Conservation (phyloP, 2,329 filamentous ascomycete species). For the Sclerotiophoma versabilis region DNA sequence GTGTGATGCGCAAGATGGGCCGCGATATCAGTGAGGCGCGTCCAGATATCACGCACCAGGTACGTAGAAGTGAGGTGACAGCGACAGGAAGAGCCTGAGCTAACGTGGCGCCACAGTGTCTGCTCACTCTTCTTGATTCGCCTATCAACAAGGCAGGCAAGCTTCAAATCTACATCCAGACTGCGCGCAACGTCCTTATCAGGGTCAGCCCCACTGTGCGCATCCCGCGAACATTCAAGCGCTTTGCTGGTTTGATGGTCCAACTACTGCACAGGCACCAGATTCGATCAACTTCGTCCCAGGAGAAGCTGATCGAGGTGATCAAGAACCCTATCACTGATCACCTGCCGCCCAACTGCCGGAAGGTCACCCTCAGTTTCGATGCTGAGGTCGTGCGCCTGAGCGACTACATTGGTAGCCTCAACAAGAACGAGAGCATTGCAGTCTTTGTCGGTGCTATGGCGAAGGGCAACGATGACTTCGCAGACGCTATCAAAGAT, state of each 20-base stretch:
- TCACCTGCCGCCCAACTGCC: constrained; percentile 94
- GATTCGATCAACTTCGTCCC: constrained; percentile 94
- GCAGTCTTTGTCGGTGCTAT: constrained; percentile 98
- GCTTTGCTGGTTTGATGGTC: constrained; percentile 98
- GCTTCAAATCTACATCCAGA: constrained; percentile 98
- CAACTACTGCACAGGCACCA: constrained; percentile 94
- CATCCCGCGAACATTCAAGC: constrained; percentile 98
- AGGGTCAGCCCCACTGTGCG: constrained; percentile 98
- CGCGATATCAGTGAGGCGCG: constrained; percentile 97
- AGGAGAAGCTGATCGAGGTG: constrained; percentile 96
- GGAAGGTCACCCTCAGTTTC: constrained; percentile 96
- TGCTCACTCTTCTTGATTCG: constrained; percentile 95
- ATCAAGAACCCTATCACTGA: constrained; percentile 99
- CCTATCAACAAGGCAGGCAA: constrained; percentile 98
- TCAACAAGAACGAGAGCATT: constrained; percentile 86
- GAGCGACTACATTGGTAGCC: constrained; percentile 82
- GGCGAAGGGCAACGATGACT: constrained; percentile 96
- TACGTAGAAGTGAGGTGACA: constrained; percentile 56
- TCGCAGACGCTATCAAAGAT: constrained; percentile 92
- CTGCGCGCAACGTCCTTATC: constrained; percentile 94
- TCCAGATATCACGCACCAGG: constrained; percentile 98
- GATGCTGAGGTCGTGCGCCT: constrained; percentile 87
- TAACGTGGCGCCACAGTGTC: constrained; percentile 69
- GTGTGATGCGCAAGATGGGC: constrained; percentile 99
- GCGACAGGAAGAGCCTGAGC: constrained; percentile 12